These are phyloP conservation scores for Naegleria lovaniensis DNA, from an alignment of 208 protist species.

Conservation along the genomic window DNA sequence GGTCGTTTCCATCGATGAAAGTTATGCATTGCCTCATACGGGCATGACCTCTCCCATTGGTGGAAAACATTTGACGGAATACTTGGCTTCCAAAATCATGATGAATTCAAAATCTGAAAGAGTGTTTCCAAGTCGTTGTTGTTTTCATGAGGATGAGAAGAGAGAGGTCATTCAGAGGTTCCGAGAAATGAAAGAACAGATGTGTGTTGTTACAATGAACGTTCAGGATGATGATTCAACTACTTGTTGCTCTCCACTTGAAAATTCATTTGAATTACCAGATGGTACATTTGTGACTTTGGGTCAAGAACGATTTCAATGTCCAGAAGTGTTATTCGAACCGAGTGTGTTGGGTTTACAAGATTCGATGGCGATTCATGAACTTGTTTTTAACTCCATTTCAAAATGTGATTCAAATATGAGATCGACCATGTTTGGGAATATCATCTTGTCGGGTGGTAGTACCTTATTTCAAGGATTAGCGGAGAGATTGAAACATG, in stretches of 20 bases:
- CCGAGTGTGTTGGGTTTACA: constrained; percentile 81
- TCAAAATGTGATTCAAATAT: constrained; percentile 87
- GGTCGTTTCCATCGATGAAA: constrained; percentile 80
- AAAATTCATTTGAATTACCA: constrained; percentile 34
- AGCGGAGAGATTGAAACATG: constrained; percentile 59
- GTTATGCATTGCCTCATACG: constrained; percentile 67
- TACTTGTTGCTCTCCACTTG: not conserved
- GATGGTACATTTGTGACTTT: constrained; percentile 73
- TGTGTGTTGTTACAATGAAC: not conserved
- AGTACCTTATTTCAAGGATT: not conserved
- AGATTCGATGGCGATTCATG: constrained; percentile 86
- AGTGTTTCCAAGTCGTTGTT: too few relatives aligned
- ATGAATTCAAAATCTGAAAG: constrained; percentile 52
- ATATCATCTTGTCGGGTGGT: not conserved
- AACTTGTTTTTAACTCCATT: constrained; percentile 92
- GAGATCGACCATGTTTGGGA: constrained; percentile 21
- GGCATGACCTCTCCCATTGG: constrained; percentile 42
- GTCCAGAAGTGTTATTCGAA: constrained; percentile 92
- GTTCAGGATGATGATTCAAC: not conserved
- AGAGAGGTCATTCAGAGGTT: too few relatives aligned
- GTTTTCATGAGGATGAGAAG: too few relatives aligned
- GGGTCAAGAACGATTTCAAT: constrained; percentile 75
- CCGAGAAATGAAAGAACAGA: not conserved
- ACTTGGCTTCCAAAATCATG: constrained; percentile 57
- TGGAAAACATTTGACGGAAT: constrained; percentile 65